Percentiles rank a stretch among this genome's conserved stretches.
Evolutionary conservation across 2,329 filamentous ascomycete species (phyloP).

Genomic region (Ceratocystis lukuohia): DNA sequence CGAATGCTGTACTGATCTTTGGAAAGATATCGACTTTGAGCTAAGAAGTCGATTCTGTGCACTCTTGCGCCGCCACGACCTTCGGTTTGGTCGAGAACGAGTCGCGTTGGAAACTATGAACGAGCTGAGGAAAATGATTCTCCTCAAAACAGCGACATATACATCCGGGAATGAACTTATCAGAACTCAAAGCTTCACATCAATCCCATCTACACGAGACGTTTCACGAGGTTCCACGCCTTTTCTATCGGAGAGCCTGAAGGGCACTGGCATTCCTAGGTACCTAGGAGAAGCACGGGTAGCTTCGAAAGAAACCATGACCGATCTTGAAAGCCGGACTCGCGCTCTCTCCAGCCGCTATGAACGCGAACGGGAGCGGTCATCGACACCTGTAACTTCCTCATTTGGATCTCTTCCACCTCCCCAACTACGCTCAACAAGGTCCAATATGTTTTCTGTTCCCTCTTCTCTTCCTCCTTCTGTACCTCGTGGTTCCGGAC

Average conservation of each 20-base stretch:
- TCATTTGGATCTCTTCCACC: conserved; percentile 1
- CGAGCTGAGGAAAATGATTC: conserved; percentile 17
- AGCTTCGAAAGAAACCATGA: conserved; percentile 17
- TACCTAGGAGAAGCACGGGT: conserved; percentile 15
- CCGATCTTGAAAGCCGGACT: conserved; percentile 16
- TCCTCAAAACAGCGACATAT: conserved; percentile 1
- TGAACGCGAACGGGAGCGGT: conserved; percentile 4
- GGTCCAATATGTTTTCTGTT: not conserved
- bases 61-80: conserved; percentile 31
- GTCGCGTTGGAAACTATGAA: conserved; percentile 36
- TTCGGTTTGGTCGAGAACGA: conserved; percentile 31
- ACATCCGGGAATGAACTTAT: not conserved
- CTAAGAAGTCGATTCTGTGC: conserved; percentile 39
- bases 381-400: not conserved
- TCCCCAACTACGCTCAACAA: not conserved
- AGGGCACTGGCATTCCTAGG: not conserved
- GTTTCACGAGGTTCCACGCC: conserved; percentile 13
- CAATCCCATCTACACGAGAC: conserved; percentile 9
- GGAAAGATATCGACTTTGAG: conserved; percentile 35
- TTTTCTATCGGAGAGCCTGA: conserved; percentile 9
- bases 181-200: conserved; percentile 3
- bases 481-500: not conserved
- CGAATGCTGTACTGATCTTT: conserved; percentile 38
- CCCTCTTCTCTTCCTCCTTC: conserved; percentile 8
- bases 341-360: conserved; percentile 11